Percentiles rank a stretch among this genome's conserved stretches.
These are phyloP conservation scores for Apiosordaria backusii DNA, from an alignment of 495 filamentous ascomycete genomes.

Conservation along the genomic window DNA sequence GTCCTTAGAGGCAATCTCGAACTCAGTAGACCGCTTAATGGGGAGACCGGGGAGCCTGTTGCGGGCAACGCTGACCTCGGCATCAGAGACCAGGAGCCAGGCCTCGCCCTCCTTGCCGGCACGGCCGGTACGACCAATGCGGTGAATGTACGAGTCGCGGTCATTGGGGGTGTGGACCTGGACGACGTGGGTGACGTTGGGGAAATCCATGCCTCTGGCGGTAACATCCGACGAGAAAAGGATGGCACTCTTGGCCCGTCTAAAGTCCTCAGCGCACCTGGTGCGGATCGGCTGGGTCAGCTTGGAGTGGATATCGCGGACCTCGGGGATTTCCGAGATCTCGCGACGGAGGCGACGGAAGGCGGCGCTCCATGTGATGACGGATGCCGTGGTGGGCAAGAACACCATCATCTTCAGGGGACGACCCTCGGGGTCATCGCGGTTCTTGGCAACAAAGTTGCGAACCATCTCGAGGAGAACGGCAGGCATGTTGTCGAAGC, in stretches of 20 bases:
- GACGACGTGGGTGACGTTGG: constrained; percentile 85
- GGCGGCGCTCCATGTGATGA: constrained; percentile 56
- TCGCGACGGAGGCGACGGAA: constrained; percentile 53
- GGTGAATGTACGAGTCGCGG: constrained; percentile 83
- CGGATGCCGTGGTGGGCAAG: constrained; percentile 72
- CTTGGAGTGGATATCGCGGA: constrained; percentile 75
- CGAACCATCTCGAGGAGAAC: constrained; percentile 70
- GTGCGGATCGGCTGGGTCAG: constrained; percentile 69
- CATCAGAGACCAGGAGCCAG: constrained; percentile 65
- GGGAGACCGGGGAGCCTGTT: constrained; percentile 60
- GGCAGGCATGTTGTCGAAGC: constrained; percentile 75
- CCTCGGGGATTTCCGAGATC: constrained; percentile 29
- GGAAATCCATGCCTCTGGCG: constrained; percentile 95
- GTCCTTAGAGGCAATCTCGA: constrained; percentile 50
- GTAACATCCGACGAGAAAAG: constrained; percentile 93
- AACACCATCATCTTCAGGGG: constrained; percentile 96
- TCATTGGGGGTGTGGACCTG: constrained; percentile 71
- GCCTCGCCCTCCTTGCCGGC: constrained; percentile 77
- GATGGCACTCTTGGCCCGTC: constrained; percentile 58
- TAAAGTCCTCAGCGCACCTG: constrained; percentile 66
- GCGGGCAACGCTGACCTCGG: constrained; percentile 52
- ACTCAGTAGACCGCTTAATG: constrained; percentile 52
- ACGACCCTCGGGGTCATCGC: constrained; percentile 32
- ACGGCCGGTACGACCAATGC: constrained; percentile 69
- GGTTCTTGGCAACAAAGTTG: constrained; percentile 45